phyloP scores from a whole-genome alignment of 768 basidiomycete genomes.

The Boletus tomentosulus region DNA sequence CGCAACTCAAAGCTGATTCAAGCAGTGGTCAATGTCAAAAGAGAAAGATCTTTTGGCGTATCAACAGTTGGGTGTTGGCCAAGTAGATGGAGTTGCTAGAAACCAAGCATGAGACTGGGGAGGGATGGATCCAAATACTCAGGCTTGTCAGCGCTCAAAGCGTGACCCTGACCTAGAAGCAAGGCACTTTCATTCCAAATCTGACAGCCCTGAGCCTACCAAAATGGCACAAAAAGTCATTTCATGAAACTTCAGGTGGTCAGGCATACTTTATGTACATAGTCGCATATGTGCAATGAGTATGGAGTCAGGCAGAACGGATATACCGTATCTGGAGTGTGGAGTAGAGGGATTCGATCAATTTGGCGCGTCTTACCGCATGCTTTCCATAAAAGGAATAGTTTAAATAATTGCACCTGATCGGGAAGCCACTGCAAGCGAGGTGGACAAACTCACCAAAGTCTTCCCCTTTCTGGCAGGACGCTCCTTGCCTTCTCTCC shows the following conservation, averaged over 20 bases:
- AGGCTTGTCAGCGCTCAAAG: neutral
- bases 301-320: neutral
- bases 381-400: slow-evolving; percentile 9
- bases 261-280: no score
- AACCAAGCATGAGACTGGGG: no score
- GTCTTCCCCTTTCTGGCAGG: slow-evolving; percentile 5
- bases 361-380: no score
- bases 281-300: neutral
- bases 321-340: neutral
- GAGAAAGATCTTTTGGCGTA: no score
- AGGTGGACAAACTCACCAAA: neutral
- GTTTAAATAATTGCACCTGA: slow-evolving; percentile 2
- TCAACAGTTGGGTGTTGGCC: no score
- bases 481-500: slow-evolving; percentile 15
- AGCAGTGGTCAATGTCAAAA: no score
- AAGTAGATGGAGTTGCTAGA: no score
- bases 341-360: neutral
- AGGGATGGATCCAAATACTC: neutral
- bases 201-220: neutral
- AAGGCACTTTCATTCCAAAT: neutral
- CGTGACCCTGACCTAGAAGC: neutral
- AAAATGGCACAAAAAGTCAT: neutral
- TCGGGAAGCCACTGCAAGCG: slow-evolving; percentile 6
- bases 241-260: neutral
- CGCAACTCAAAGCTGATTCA: no score